Conservation (phyloP, 371 early-diverging fungal genomes). For the Paramicrosporidium saccamoebae region DNA sequence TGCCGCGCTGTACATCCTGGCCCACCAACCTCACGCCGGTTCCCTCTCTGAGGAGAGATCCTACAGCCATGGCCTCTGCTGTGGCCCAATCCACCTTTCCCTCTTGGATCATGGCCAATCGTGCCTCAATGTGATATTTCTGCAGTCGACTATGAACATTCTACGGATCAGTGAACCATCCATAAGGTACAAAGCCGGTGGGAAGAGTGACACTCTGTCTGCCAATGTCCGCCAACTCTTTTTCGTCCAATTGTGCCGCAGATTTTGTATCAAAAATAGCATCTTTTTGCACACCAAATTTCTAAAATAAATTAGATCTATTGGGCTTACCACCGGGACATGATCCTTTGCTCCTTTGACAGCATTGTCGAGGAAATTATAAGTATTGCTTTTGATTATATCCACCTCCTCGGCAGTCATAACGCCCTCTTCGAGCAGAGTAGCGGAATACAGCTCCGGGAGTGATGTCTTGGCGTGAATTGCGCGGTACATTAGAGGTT, state of each 20-base stretch:
- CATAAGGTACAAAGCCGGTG: conserved; percentile 15
- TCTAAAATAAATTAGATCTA: too few relatives aligned
- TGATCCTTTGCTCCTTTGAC: conserved; percentile 15
- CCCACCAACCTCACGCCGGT: conserved; percentile 65
- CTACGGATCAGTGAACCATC: too few relatives aligned
- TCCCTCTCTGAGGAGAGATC: conserved; percentile 44
- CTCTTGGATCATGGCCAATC: conserved; percentile 23
- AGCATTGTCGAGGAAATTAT: conserved; percentile 13
- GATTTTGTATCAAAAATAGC: neutral
- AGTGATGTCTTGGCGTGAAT: conserved; percentile 49
- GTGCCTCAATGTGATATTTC: conserved; percentile 55
- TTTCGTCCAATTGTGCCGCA: conserved; percentile 4
- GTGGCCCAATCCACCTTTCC: conserved; percentile 82
- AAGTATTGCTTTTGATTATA: neutral
- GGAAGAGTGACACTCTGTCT: conserved; percentile 26
- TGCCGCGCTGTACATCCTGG: conserved; percentile 89
- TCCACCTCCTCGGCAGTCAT: too few relatives aligned
- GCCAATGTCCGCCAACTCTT: conserved; percentile 23
- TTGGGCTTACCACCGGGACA: conserved; percentile 12
- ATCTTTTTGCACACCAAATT: too few relatives aligned
- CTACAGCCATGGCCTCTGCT: conserved; percentile 73
- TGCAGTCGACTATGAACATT: conserved; percentile 34
- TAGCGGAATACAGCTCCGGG: conserved; percentile 37
- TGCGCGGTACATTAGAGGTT: conserved; percentile 74
- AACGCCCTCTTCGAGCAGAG: conserved; percentile 10